These are phyloP conservation scores for Datisca glomerata DNA, from an alignment of 306 rosid genomes.

Conservation along the genomic window DNA sequence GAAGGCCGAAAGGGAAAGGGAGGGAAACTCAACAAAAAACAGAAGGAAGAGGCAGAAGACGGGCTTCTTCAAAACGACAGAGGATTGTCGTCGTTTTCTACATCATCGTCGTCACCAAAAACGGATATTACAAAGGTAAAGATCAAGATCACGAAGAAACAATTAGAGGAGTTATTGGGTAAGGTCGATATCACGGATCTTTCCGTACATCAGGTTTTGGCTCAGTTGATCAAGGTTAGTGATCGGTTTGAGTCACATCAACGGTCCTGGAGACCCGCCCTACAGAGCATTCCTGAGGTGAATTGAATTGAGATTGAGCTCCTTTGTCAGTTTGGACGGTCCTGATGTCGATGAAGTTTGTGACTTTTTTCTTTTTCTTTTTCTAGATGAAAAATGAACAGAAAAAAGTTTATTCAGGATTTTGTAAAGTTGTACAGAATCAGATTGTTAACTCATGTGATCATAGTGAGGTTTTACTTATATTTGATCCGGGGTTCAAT, in stretches of 20 bases:
- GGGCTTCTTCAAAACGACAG: conserved; percentile 1
- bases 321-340: too few relatives aligned
- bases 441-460: too few relatives aligned
- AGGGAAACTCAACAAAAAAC: neutral
- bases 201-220: conserved; percentile 42
- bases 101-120: neutral
- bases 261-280: conserved; percentile 55
- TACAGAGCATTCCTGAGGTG: conserved; percentile 67
- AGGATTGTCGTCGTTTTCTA: neutral
- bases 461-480: too few relatives aligned
- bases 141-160: conserved; percentile 73
- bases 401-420: too few relatives aligned
- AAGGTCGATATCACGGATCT: conserved; percentile 36
- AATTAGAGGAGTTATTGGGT: conserved; percentile 40
- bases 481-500: too few relatives aligned
- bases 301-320: too few relatives aligned
- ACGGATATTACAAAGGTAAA: conserved; percentile 34
- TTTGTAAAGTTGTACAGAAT: too few relatives aligned
- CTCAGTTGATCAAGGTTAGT: conserved; percentile 28
- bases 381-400: too few relatives aligned
- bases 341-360: too few relatives aligned
- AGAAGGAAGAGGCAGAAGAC: neutral
- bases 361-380: neutral
- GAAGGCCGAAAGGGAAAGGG: neutral
- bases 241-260: conserved; percentile 26